Percentiles rank a stretch among this genome's conserved stretches.
Conservation (phyloP, 768 basidiomycete genomes). For the Psilocybe cyanescens region DNA sequence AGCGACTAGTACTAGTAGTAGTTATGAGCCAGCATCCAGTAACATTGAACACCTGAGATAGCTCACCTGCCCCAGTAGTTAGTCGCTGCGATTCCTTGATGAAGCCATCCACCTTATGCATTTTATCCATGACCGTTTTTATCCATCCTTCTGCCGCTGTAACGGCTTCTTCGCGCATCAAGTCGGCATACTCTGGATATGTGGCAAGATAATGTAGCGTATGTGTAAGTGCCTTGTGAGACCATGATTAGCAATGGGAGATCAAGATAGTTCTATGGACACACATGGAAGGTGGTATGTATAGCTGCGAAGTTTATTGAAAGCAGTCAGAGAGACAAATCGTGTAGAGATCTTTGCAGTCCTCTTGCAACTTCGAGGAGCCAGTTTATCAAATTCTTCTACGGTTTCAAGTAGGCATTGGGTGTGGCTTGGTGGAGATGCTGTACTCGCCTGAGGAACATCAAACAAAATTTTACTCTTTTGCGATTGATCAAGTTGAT, state of each 20-base stretch:
- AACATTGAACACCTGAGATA: background rate
- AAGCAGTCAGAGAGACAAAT: conserved; percentile 24
- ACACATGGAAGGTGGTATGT: conserved; percentile 25
- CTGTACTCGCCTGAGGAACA: background rate
- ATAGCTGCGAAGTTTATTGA: conserved; percentile 31
- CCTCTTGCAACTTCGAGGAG: conserved; percentile 30
- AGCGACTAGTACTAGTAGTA: conserved; percentile 8
- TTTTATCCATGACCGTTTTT: conserved; percentile 35
- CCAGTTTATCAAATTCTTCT: conserved; percentile 32
- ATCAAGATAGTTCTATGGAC: background rate
- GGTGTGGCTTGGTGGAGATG: background rate
- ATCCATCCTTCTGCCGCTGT: conserved; percentile 38
- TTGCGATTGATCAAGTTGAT: conserved; percentile 1
- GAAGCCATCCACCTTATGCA: conserved; percentile 49
- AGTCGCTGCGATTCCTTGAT: conserved; percentile 37
- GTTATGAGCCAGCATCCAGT: background rate
- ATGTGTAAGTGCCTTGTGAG: conserved; percentile 36
- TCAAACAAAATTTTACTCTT: background rate
- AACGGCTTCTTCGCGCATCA: conserved; percentile 47
- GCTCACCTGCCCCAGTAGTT: conserved; percentile 5
- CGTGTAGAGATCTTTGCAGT: conserved; percentile 18
- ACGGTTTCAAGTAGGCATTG: background rate
- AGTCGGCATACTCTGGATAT: conserved; percentile 33
- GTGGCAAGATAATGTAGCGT: conserved; percentile 40
- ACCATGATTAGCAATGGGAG: background rate